A percentile compares a stretch with the other conserved stretches of the same genome.
Evolutionary conservation across 805 yeast species (phyloP).

Genomic region (Ogataea neopini): DNA sequence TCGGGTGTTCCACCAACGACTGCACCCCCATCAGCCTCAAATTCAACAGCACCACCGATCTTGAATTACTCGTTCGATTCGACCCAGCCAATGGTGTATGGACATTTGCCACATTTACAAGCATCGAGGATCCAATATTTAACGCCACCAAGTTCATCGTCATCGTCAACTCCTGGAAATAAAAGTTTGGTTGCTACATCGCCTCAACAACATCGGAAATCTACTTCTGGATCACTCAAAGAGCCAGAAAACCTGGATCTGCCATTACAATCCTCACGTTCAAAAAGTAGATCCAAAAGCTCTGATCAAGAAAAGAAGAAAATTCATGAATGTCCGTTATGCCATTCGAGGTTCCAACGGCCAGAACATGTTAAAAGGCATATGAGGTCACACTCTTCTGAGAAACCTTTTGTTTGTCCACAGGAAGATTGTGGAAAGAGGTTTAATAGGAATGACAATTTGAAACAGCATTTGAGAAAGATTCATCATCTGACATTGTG

Average conservation of each 20-base stretch:
- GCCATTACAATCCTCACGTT: conserved; percentile 36
- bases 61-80: background rate
- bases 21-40: conserved; percentile 1
- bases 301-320: conserved; percentile 47
- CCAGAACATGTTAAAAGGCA: conserved; percentile 74
- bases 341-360: conserved; percentile 62
- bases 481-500: conserved; percentile 41
- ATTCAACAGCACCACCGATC: background rate
- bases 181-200: background rate
- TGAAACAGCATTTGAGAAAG: conserved; percentile 62
- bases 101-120: background rate
- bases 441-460: conserved; percentile 59
- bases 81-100: background rate
- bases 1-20: no score
- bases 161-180: conserved; percentile 19
- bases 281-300: conserved; percentile 35
- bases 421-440: conserved; percentile 53
- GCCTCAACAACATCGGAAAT: conserved; percentile 5
- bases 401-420: conserved; percentile 57
- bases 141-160: conserved; percentile 27
- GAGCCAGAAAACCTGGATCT: conserved; percentile 33
- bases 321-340: conserved; percentile 63
- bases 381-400: conserved; percentile 57
- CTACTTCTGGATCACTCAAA: conserved; percentile 16
- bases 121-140: conserved; percentile 17